These are phyloP conservation scores for Xylaria hypoxylon DNA, from an alignment of 2,329 filamentous ascomycete species.

Conservation along the genomic window DNA sequence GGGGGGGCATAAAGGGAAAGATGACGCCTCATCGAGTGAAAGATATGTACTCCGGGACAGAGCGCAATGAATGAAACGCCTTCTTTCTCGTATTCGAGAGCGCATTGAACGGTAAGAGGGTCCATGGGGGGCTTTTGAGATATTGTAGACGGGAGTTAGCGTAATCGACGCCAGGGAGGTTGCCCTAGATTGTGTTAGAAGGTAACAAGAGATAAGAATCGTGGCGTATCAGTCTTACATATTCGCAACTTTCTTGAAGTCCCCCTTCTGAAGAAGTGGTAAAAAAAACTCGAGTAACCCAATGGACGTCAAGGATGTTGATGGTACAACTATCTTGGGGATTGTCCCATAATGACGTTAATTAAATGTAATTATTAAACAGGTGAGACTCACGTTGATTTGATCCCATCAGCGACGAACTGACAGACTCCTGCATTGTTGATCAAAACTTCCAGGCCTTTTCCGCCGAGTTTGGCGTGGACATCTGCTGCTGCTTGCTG, in stretches of 20 bases:
- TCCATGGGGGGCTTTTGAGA: slow-evolving; percentile 62
- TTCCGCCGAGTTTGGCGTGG: slow-evolving; percentile 51
- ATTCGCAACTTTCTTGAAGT: slow-evolving; percentile 58
- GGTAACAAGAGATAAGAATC: background rate
- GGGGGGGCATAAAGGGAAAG: too few species aligned
- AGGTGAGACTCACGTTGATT: background rate
- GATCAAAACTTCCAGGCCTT: slow-evolving; percentile 59
- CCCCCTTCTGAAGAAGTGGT: slow-evolving; percentile 54
- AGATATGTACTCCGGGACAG: slow-evolving; percentile 57
- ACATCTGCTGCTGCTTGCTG: slow-evolving; percentile 51
- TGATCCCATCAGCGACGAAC: background rate
- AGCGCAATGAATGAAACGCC: slow-evolving; percentile 60
- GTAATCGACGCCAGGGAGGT: slow-evolving; percentile 41
- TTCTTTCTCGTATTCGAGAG: slow-evolving; percentile 53
- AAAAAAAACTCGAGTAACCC: slow-evolving; percentile 55
- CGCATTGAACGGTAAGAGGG: slow-evolving; percentile 60
- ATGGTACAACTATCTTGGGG: slow-evolving; percentile 49
- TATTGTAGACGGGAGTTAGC: slow-evolving; percentile 41
- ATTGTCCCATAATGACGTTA: slow-evolving; percentile 35
- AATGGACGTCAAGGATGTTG: slow-evolving; percentile 51
- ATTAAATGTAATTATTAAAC: background rate
- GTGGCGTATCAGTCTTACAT: slow-evolving; percentile 46
- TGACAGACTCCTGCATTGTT: slow-evolving; percentile 51
- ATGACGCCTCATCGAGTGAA: too few species aligned
- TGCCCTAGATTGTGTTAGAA: slow-evolving; percentile 36